These are phyloP conservation scores for Saxophila tyrrhenica DNA, from an alignment of 495 filamentous ascomycete genomes.

Conservation along the genomic window DNA sequence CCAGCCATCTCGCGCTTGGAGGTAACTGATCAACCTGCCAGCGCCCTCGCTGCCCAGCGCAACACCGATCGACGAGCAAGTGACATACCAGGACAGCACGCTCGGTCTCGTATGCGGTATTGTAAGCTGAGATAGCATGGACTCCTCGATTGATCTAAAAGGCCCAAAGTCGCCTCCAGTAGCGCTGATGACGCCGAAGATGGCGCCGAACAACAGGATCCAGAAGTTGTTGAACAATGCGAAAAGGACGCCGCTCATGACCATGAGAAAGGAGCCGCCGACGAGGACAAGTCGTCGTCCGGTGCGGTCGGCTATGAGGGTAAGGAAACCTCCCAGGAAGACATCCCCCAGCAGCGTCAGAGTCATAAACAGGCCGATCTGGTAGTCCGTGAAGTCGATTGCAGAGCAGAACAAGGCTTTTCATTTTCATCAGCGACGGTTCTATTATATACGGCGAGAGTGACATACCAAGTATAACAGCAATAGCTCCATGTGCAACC, in stretches of 20 bases:
- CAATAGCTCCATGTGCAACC: conserved; percentile 66
- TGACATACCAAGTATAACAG: conserved; percentile 51
- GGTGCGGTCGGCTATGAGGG: conserved; percentile 61
- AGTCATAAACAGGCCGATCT: conserved; percentile 83
- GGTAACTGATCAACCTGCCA: conserved; percentile 50
- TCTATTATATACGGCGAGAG: too few relatives aligned
- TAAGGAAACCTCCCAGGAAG: conserved; percentile 61
- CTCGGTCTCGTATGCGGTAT: conserved; percentile 49
- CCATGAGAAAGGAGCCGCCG: conserved; percentile 58
- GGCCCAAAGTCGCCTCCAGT: conserved; percentile 36
- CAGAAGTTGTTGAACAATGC: conserved; percentile 59
- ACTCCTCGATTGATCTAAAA: conserved; percentile 26
- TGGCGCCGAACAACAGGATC: conserved; percentile 58
- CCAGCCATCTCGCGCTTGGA: conserved; percentile 39
- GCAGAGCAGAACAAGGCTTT: conserved; percentile 56
- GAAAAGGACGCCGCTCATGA: conserved; percentile 55
- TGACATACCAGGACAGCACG: conserved; percentile 73
- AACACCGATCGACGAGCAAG: conserved; percentile 52
- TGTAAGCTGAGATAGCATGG: conserved; percentile 63
- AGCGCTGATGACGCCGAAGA: conserved; percentile 74
- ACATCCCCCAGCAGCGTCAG: conserved; percentile 74
- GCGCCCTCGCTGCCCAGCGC: conserved; percentile 54
- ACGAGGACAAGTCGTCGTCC: conserved; percentile 61
- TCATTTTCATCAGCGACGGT: too few relatives aligned
- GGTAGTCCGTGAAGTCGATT: conserved; percentile 52